phyloP scores from a whole-genome alignment of 2,329 filamentous ascomycete genomes.

The Lecanicillium sp. region DNA sequence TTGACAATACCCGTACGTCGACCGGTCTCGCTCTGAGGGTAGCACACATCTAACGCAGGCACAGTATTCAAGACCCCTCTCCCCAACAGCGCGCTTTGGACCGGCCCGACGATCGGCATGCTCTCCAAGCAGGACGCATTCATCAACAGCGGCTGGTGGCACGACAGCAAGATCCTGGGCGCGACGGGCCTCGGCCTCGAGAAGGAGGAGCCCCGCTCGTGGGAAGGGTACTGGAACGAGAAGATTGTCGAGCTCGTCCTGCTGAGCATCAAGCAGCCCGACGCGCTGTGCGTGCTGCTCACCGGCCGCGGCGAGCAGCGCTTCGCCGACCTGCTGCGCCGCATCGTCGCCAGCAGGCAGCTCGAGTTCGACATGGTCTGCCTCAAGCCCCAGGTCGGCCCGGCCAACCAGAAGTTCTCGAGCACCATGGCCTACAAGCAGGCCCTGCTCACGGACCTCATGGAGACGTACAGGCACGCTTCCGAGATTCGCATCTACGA shows the following conservation, averaged over 20 bases:
- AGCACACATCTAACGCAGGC: constrained; percentile 13
- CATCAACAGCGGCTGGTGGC: constrained; percentile 91
- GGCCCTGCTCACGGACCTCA: constrained; percentile 68
- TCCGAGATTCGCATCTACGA: constrained; percentile 76
- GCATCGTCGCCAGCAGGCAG: constrained; percentile 69
- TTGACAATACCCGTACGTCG: constrained; percentile 82
- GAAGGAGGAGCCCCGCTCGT: constrained; percentile 74
- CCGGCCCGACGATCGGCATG: constrained; percentile 66
- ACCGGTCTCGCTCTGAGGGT: constrained; percentile 1
- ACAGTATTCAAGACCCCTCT: constrained; percentile 85
- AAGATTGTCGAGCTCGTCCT: constrained; percentile 74
- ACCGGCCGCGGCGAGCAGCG: constrained; percentile 76
- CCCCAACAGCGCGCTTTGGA: constrained; percentile 86
- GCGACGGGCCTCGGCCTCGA: constrained; percentile 79
- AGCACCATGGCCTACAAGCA: constrained; percentile 94
- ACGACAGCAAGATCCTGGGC: constrained; percentile 78
- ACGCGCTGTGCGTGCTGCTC: constrained; percentile 77
- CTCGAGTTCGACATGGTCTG: constrained; percentile 84
- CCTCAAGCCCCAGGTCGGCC: constrained; percentile 79
- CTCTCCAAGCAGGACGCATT: constrained; percentile 72
- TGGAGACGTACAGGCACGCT: constrained; percentile 79
- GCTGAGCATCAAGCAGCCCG: constrained; percentile 76
- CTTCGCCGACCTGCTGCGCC: constrained; percentile 74
- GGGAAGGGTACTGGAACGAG: constrained; percentile 97
- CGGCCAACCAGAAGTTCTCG: constrained; percentile 68